These are phyloP conservation scores for Cytospora mali DNA, from an alignment of 2,329 filamentous ascomycete genomes.

Conservation along the genomic window DNA sequence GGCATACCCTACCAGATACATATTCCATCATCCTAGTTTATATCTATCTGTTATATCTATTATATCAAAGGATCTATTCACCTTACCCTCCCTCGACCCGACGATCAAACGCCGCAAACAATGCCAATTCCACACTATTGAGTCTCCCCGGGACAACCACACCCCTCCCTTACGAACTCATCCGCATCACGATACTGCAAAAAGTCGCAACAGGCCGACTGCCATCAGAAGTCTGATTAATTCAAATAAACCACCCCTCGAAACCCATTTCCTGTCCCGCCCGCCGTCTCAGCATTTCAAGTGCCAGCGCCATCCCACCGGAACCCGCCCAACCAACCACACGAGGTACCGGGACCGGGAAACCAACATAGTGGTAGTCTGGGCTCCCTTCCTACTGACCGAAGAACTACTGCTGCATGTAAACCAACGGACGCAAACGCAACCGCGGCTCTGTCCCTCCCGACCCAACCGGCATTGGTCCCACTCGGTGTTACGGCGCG, in stretches of 20 bases:
- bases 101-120: slow-evolving; percentile 9
- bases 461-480: slow-evolving; percentile 8
- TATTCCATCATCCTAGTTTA: not conserved
- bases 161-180: slow-evolving; percentile 7
- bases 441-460: slow-evolving; percentile 7
- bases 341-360: not conserved
- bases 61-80: no score
- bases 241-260: not conserved
- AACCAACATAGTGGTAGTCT: slow-evolving; percentile 3
- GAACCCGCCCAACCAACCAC: slow-evolving; percentile 1
- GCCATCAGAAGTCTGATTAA: not conserved
- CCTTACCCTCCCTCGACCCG: not conserved
- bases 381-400: not conserved
- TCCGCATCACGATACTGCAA: not conserved
- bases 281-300: slow-evolving; percentile 13
- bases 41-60: no score
- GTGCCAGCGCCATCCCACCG: slow-evolving; percentile 10
- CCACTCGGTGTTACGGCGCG: not conserved
- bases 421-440: slow-evolving; percentile 15
- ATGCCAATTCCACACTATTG: slow-evolving; percentile 16
- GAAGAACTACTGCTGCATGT: slow-evolving; percentile 4
- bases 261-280: not conserved
- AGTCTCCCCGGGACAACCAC: slow-evolving; percentile 7
- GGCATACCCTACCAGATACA: not conserved
- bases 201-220: slow-evolving; percentile 4